Conservation (phyloP, 441 rosid species). For the Sinapis alba region DNA sequence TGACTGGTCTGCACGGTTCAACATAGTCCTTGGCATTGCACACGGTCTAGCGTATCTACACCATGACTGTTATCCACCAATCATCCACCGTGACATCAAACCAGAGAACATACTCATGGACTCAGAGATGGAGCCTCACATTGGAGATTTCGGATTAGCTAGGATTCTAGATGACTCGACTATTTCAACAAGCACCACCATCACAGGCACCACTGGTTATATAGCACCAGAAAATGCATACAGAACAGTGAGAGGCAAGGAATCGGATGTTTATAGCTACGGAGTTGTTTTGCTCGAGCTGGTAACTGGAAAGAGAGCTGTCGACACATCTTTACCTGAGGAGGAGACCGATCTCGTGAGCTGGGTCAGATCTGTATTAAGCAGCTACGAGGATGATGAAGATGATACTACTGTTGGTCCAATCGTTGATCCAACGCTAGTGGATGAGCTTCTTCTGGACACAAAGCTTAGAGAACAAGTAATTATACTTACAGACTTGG, state of each 20-base stretch:
- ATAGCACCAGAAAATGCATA: conserved; percentile 90
- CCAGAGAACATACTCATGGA: conserved; percentile 78
- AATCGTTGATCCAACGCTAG: conserved; percentile 51
- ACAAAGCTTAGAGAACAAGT: conserved; percentile 51
- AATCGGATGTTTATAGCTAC: conserved; percentile 76
- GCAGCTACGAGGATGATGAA: conserved; percentile 34
- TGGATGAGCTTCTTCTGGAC: conserved; percentile 52
- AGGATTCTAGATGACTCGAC: conserved; percentile 58
- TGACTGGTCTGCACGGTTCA: conserved; percentile 65
- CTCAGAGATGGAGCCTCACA: conserved; percentile 75
- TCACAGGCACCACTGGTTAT: conserved; percentile 73
- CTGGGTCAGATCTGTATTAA: conserved; percentile 57
- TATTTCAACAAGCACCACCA: conserved; percentile 41
- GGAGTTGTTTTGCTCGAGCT: conserved; percentile 84
- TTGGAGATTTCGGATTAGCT: conserved; percentile 86
- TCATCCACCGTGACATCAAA: conserved; percentile 85
- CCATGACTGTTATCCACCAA: conserved; percentile 69
- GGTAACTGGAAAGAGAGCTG: conserved; percentile 59
- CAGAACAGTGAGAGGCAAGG: conserved; percentile 50
- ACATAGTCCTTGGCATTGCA: conserved; percentile 68
- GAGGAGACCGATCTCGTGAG: conserved; percentile 52
- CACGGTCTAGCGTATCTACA: conserved; percentile 86
- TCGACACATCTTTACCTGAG: conserved; percentile 51
- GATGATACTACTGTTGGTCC: conserved; percentile 40
- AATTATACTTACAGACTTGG: conserved; percentile 44